Conservation (phyloP, 164 flowering plant genomes). For the Pachysandra terminalis region DNA sequence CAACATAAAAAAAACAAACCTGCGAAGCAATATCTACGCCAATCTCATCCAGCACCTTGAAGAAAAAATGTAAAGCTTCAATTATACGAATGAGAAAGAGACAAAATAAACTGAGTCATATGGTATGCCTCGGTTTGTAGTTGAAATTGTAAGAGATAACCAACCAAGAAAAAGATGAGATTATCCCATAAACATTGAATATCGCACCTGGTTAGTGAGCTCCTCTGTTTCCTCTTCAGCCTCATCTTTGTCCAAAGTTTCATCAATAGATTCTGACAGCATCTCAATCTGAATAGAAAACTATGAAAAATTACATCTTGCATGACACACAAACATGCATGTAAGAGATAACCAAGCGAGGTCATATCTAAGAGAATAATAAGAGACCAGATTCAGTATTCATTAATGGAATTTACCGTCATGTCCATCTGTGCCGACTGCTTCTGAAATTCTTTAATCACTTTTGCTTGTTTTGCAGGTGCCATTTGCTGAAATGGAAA, state of each 20-base stretch:
- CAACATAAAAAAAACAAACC: slow-evolving; percentile 37
- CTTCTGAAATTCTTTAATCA: slow-evolving; percentile 79
- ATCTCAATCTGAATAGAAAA: slow-evolving; percentile 63
- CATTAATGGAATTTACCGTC: slow-evolving; percentile 50
- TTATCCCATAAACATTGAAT: neutral
- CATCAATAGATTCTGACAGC: slow-evolving; percentile 94
- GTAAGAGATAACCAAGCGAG: too few relatives aligned
- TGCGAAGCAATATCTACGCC: slow-evolving; percentile 95
- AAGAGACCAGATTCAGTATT: neutral
- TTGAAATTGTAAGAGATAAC: neutral
- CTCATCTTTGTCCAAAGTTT: slow-evolving; percentile 87
- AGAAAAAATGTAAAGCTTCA: slow-evolving; percentile 1
- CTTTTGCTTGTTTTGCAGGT: slow-evolving; percentile 73
- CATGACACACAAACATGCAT: neutral
- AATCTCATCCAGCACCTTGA: slow-evolving; percentile 89
- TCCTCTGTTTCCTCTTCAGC: slow-evolving; percentile 97
- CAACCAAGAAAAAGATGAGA: neutral
- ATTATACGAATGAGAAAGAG: neutral
- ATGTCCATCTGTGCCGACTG: slow-evolving; percentile 87
- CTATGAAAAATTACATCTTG: neutral
- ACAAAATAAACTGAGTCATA: neutral
- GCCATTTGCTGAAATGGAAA: slow-evolving; percentile 68
- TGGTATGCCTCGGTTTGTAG: neutral
- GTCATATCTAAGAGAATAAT: too few relatives aligned
- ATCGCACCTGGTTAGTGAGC: slow-evolving; percentile 77